Conservation (phyloP, 1,139 yeast species). For the Pichia sp. region DNA sequence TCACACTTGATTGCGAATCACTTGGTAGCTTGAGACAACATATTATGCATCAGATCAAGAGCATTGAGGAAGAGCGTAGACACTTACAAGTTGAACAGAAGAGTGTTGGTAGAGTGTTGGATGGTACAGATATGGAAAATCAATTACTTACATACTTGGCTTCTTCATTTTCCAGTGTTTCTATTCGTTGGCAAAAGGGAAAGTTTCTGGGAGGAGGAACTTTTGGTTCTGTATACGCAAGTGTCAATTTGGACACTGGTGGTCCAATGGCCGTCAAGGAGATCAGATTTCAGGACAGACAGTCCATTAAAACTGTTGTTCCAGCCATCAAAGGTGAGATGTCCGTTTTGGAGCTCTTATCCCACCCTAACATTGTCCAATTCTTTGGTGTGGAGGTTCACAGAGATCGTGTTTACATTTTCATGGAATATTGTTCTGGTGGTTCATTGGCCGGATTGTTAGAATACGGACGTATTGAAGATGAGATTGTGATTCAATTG, state of each 20-base stretch:
- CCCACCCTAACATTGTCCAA: slow-evolving; percentile 94
- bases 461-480: slow-evolving; percentile 90
- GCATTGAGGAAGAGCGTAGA: slow-evolving; percentile 50
- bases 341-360: slow-evolving; percentile 91
- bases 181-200: slow-evolving; percentile 97
- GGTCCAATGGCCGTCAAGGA: slow-evolving; percentile 97
- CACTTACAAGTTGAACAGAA: slow-evolving; percentile 44
- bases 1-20: slow-evolving; percentile 52
- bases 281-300: slow-evolving; percentile 83
- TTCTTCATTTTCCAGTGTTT: slow-evolving; percentile 81
- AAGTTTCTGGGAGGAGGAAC: slow-evolving; percentile 92
- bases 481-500: slow-evolving; percentile 86
- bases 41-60: slow-evolving; percentile 50
- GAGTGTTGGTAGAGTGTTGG: slow-evolving; percentile 81
- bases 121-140: slow-evolving; percentile 79
- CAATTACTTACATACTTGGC: slow-evolving; percentile 83
- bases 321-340: slow-evolving; percentile 92
- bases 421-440: slow-evolving; percentile 97
- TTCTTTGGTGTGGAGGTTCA: slow-evolving; percentile 97
- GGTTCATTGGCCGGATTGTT: slow-evolving; percentile 83
- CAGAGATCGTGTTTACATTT: slow-evolving; percentile 88
- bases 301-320: slow-evolving; percentile 75
- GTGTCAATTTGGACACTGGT: slow-evolving; percentile 89
- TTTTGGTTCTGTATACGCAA: slow-evolving; percentile 90
- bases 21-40: slow-evolving; percentile 51